Percentiles rank a stretch among this genome's conserved stretches.
Conservation (phyloP, 352 stramenopile genomes). For the Pseudoperonospora humuli region DNA sequence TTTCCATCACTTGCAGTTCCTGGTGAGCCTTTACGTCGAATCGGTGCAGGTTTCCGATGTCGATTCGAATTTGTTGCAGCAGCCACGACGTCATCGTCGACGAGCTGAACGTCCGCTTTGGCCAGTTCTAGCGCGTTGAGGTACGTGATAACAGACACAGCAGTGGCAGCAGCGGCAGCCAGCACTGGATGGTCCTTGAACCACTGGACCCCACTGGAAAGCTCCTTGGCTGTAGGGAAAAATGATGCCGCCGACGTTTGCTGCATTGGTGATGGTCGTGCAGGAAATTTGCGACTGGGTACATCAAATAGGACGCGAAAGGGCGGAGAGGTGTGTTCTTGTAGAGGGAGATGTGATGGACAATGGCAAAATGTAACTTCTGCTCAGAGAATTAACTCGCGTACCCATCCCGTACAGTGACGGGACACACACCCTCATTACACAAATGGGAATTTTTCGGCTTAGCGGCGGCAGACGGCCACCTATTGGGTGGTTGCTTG, state of each 20-base stretch:
- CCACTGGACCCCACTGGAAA: slow-evolving; percentile 77
- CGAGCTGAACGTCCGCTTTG: slow-evolving; percentile 4
- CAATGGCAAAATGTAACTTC: slow-evolving; percentile 12
- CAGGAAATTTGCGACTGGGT: slow-evolving; percentile 12
- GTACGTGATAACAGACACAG: slow-evolving; percentile 81
- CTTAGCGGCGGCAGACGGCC: too few relatives aligned
- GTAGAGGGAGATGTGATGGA: slow-evolving; percentile 9
- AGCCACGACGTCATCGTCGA: slow-evolving; percentile 1
- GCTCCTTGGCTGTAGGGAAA: slow-evolving; percentile 81
- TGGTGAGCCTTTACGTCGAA: slow-evolving; percentile 15
- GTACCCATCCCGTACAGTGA: too few relatives aligned
- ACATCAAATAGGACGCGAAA: background rate
- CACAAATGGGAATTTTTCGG: too few relatives aligned
- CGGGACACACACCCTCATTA: background rate
- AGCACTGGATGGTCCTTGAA: slow-evolving; percentile 82
- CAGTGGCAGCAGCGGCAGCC: slow-evolving; percentile 63
- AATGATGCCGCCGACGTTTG: slow-evolving; percentile 48
- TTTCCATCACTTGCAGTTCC: slow-evolving; percentile 26
- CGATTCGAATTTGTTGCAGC: background rate
- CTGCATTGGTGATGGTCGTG: slow-evolving; percentile 24
- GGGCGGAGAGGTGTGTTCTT: slow-evolving; percentile 8
- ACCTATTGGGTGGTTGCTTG: too few relatives aligned
- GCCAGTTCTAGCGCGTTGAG: slow-evolving; percentile 42
- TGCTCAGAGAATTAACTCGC: too few relatives aligned
- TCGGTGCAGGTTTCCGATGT: background rate